Evolutionary conservation across 768 basidiomycete species (phyloP).

Genomic region (Lactifluus subvellereus): DNA sequence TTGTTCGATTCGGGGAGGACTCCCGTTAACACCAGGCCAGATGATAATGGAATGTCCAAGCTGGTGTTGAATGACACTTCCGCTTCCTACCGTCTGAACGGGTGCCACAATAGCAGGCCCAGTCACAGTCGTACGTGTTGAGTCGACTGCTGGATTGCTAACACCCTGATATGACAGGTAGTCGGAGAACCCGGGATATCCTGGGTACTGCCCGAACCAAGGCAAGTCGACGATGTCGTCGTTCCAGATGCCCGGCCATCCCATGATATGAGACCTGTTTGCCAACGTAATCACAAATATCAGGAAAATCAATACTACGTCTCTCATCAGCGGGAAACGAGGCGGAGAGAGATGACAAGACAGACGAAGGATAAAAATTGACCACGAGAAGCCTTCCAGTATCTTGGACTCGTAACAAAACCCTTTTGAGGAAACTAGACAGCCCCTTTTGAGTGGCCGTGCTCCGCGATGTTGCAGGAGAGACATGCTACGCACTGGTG

Average conservation of each 20-base stretch:
- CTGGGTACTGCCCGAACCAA: conserved; percentile 72
- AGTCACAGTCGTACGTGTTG: not conserved
- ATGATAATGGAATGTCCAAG: conserved; percentile 64
- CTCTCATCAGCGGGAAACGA: conserved; percentile 9
- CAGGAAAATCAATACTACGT: conserved; percentile 43
- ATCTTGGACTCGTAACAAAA: conserved; percentile 81
- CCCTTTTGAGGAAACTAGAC: conserved; percentile 45
- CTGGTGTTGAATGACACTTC: conserved; percentile 42
- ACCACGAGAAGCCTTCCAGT: conserved; percentile 75
- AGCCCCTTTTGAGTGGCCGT: conserved; percentile 15
- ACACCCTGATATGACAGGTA: not conserved
- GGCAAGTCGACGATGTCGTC: conserved; percentile 61
- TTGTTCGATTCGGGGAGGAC: conserved; percentile 55
- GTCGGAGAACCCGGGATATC: conserved; percentile 35
- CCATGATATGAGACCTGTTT: conserved; percentile 47
- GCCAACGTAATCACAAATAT: conserved; percentile 44
- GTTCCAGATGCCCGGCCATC: conserved; percentile 49
- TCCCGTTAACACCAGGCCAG: conserved; percentile 58
- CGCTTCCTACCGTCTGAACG: conserved; percentile 26
- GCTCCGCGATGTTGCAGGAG: not conserved
- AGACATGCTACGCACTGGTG: conserved; percentile 38
- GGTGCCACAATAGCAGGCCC: not conserved
- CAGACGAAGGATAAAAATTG: conserved; percentile 51
- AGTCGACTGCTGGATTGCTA: not conserved
- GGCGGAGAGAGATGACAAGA: conserved; percentile 12